Percentiles rank a stretch among this genome's conserved stretches.
phyloP scores from a whole-genome alignment of 1,284 basidiomycete species.

The Lignosus rhinocerotis region DNA sequence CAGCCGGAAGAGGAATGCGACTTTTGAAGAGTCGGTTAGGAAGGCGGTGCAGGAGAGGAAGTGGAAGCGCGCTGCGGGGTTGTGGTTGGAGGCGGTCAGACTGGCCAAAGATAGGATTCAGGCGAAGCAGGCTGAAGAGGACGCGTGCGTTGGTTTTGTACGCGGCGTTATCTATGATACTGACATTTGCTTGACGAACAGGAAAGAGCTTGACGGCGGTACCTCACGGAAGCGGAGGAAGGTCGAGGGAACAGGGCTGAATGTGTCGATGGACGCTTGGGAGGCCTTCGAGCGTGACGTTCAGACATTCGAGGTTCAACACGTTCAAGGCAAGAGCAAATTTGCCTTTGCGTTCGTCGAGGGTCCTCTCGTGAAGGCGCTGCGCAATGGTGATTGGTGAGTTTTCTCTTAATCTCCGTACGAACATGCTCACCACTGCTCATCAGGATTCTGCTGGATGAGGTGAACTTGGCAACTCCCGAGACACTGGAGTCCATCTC shows the following conservation, averaged over 20 bases:
- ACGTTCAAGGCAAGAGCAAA: conserved; percentile 82
- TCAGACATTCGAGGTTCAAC: conserved; percentile 82
- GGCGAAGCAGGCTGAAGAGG: conserved; percentile 43
- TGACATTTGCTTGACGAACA: conserved; percentile 7
- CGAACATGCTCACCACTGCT: no score
- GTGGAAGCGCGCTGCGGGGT: conserved; percentile 82
- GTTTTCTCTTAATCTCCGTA: conserved; percentile 24
- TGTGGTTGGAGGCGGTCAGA: conserved; percentile 83
- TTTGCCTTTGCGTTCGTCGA: conserved; percentile 96
- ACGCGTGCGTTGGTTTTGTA: conserved; percentile 41
- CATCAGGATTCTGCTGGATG: conserved; percentile 88
- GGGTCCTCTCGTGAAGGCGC: conserved; percentile 92
- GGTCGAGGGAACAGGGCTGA: conserved; percentile 48
- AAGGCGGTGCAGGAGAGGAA: conserved; percentile 83
- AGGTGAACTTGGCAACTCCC: conserved; percentile 92
- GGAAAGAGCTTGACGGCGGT: conserved; percentile 33
- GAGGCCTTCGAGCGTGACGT: conserved; percentile 72
- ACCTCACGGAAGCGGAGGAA: conserved; percentile 77
- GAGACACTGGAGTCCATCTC: conserved; percentile 96
- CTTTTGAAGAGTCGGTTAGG: conserved; percentile 83
- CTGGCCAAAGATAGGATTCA: conserved; percentile 67
- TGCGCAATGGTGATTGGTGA: conserved; percentile 90
- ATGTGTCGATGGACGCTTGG: conserved; percentile 64
- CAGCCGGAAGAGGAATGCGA: conserved; percentile 87
- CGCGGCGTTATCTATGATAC: conserved; percentile 11